Conservation (phyloP, 179 eudicot genomes). For the Heliamphora pulchella region DNA sequence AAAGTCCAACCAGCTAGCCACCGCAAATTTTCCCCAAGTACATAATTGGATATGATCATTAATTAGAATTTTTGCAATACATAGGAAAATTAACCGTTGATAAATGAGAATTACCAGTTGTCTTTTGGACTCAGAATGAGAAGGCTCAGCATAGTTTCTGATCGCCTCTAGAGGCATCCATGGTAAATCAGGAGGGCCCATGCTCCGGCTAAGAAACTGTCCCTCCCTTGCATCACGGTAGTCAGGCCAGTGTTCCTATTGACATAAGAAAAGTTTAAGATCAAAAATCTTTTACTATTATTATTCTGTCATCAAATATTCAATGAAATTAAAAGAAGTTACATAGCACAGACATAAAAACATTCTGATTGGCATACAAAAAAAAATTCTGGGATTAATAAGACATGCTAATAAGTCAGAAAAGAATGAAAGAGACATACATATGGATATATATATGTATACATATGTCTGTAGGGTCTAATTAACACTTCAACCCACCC, state of each 20-base stretch:
- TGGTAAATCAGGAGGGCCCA: constrained; percentile 45
- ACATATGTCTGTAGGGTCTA: no score
- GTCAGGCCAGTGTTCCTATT: constrained; percentile 64
- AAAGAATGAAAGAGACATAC: background rate
- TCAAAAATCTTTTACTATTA: no score
- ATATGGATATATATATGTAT: no score
- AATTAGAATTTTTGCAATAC: constrained; percentile 18
- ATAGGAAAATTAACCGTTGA: constrained; percentile 13
- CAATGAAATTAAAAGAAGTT: constrained; percentile 4
- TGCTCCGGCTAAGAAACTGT: constrained; percentile 33
- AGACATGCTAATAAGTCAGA: background rate
- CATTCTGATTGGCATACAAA: background rate
- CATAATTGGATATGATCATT: background rate
- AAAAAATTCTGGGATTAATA: background rate
- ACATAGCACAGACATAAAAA: background rate
- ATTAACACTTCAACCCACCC: constrained; percentile 1
- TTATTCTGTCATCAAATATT: no score
- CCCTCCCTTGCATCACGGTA: constrained; percentile 50
- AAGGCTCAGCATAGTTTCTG: constrained; percentile 38
- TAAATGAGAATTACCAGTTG: constrained; percentile 31
- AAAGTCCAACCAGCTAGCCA: background rate
- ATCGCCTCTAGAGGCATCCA: constrained; percentile 45
- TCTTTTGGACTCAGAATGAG: constrained; percentile 44
- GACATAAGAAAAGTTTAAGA: constrained; percentile 12
- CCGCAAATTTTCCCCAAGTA: background rate